Conservation (phyloP, 2,329 filamentous ascomycete species). For the Akanthomyces dipterigenus region DNA sequence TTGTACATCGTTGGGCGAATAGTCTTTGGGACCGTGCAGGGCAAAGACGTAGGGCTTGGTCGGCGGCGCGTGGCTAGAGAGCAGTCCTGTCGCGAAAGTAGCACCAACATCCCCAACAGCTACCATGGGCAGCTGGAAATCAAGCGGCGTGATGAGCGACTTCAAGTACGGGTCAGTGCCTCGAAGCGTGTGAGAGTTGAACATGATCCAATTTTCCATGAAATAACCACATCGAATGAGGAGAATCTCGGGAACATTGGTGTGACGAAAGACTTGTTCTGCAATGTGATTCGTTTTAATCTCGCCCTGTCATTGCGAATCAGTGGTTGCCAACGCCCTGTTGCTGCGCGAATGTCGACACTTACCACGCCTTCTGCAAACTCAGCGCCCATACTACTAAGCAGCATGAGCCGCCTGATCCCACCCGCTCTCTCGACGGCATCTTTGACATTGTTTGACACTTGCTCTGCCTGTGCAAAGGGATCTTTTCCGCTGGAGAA, state of each 20-base stretch:
- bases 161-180: slow-evolving; percentile 24
- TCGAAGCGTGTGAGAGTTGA: slow-evolving; percentile 20
- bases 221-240: slow-evolving; percentile 30
- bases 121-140: slow-evolving; percentile 27
- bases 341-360: not conserved
- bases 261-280: slow-evolving; percentile 19
- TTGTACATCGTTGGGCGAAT: slow-evolving; percentile 24
- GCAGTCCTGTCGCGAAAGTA: slow-evolving; percentile 20
- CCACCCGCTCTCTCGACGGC: slow-evolving; percentile 19
- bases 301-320: slow-evolving; percentile 25
- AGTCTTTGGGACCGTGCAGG: slow-evolving; percentile 24
- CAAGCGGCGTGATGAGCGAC: slow-evolving; percentile 27
- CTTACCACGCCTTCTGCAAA: slow-evolving; percentile 25
- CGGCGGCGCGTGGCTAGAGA: slow-evolving; percentile 16
- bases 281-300: slow-evolving; percentile 29
- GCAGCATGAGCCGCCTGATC: slow-evolving; percentile 25
- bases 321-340: not conserved
- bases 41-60: slow-evolving; percentile 24
- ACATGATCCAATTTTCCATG: slow-evolving; percentile 32
- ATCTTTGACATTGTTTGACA: slow-evolving; percentile 20
- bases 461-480: not conserved
- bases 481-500: slow-evolving; percentile 15
- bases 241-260: slow-evolving; percentile 19
- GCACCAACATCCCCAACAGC: slow-evolving; percentile 21
- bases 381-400: slow-evolving; percentile 28